phyloP scores from a whole-genome alignment of 495 filamentous ascomycete genomes.

The Annulohypoxylon stygium region DNA sequence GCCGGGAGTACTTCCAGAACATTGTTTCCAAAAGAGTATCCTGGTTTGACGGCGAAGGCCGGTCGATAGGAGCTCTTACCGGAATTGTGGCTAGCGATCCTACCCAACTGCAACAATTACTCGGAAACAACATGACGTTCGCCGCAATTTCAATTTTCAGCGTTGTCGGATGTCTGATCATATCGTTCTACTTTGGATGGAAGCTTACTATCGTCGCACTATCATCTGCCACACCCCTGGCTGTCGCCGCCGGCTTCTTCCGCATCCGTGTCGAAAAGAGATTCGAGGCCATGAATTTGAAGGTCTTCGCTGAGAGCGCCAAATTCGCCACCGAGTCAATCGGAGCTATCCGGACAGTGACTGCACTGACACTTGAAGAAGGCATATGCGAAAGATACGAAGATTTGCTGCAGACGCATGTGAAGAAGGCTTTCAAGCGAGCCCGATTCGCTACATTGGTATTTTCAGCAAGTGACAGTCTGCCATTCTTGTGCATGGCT shows the following conservation, averaged over 20 bases:
- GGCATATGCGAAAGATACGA: slow-evolving; percentile 64
- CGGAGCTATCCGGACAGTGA: slow-evolving; percentile 68
- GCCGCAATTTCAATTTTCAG: slow-evolving; percentile 64
- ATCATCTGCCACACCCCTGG: slow-evolving; percentile 64
- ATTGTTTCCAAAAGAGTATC: slow-evolving; percentile 67
- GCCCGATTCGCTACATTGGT: slow-evolving; percentile 64
- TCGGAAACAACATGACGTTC: slow-evolving; percentile 69
- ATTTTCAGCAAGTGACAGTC: slow-evolving; percentile 64
- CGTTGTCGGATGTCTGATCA: slow-evolving; percentile 61
- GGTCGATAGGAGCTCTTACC: slow-evolving; percentile 64
- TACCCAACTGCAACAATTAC: slow-evolving; percentile 71
- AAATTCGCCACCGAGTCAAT: slow-evolving; percentile 70
- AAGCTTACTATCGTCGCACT: slow-evolving; percentile 67
- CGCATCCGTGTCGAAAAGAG: slow-evolving; percentile 65
- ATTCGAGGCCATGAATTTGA: slow-evolving; percentile 65
- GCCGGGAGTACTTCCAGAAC: slow-evolving; percentile 71
- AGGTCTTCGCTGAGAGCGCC: slow-evolving; percentile 67
- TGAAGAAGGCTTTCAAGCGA: slow-evolving; percentile 63
- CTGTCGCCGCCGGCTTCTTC: slow-evolving; percentile 64
- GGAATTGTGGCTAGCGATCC: slow-evolving; percentile 69
- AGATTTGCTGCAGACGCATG: slow-evolving; percentile 63
- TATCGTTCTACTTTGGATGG: slow-evolving; percentile 70
- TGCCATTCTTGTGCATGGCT: slow-evolving; percentile 67
- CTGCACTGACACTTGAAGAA: slow-evolving; percentile 67
- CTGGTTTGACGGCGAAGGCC: slow-evolving; percentile 69